Conservation (phyloP, 2,329 filamentous ascomycete genomes). For the Alternaria viburni region DNA sequence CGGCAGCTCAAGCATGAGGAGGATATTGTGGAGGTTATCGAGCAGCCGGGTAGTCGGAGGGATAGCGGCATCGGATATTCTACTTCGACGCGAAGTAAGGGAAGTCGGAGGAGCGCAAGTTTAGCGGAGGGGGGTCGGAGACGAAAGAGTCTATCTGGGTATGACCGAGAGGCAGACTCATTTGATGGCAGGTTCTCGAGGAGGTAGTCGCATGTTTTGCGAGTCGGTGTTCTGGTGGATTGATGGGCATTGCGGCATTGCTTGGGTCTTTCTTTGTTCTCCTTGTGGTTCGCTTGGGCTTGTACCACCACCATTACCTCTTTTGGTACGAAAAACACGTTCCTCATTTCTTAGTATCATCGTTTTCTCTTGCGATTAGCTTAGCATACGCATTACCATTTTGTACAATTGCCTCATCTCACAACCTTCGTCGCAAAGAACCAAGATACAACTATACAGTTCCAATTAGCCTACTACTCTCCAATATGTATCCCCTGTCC, state of each 20-base stretch:
- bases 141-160: slow-evolving; percentile 19
- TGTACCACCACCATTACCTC: neutral
- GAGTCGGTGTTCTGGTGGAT: neutral
- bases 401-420: neutral
- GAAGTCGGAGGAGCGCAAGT: slow-evolving; percentile 37
- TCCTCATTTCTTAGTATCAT: neutral
- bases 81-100: slow-evolving; percentile 10
- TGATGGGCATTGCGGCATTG: neutral
- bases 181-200: slow-evolving; percentile 27
- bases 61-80: slow-evolving; percentile 34
- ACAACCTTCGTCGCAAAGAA: neutral
- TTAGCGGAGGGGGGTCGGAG: slow-evolving; percentile 21
- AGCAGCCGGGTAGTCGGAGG: slow-evolving; percentile 26
- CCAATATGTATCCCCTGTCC: neutral
- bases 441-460: neutral
- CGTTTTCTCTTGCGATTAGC: neutral
- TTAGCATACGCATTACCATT: neutral
- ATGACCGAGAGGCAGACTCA: slow-evolving; percentile 36
- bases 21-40: slow-evolving; percentile 41
- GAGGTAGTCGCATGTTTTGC: slow-evolving; percentile 4
- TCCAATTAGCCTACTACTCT: neutral
- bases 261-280: neutral
- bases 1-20: slow-evolving; percentile 40
- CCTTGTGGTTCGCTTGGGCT: neutral
- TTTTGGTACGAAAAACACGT: neutral